Conservation (phyloP, 2,329 filamentous ascomycete species). For the Phialemoniopsis sp. region DNA sequence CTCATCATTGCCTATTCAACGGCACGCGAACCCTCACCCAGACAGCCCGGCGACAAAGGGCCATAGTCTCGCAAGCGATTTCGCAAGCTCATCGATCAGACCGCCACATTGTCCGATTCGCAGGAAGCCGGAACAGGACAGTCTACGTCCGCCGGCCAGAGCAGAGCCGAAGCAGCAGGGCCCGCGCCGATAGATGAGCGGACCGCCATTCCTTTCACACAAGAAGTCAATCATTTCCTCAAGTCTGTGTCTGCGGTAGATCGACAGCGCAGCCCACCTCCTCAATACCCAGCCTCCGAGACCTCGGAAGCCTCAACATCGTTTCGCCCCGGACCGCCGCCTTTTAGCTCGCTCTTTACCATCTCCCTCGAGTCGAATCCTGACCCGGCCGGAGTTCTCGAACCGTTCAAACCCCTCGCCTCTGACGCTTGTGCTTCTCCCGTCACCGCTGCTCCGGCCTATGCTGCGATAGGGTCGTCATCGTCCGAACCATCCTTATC, state of each 20-base stretch:
- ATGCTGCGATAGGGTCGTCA: conserved; percentile 39
- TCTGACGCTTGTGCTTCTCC: conserved; percentile 27
- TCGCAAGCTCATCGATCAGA: conserved; percentile 9
- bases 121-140: conserved; percentile 38
- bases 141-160: conserved; percentile 34
- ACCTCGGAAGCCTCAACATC: conserved; percentile 40
- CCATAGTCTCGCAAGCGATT: conserved; percentile 3
- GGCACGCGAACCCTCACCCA: too few relatives aligned
- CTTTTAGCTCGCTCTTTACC: conserved; percentile 58
- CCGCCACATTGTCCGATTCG: conserved; percentile 45
- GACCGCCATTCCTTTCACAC: conserved; percentile 12
- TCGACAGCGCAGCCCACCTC: conserved; percentile 46
- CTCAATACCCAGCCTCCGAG: conserved; percentile 55
- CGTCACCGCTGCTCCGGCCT: conserved; percentile 47
- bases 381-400: conserved; percentile 24
- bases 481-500: conserved; percentile 28
- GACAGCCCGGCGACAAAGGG: too few relatives aligned
- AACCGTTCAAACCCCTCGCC: conserved; percentile 29
- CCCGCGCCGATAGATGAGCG: conserved; percentile 1
- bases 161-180: conserved; percentile 25
- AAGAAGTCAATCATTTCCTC: neutral
- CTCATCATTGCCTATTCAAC: neutral
- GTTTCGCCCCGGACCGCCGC: conserved; percentile 43
- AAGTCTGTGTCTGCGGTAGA: conserved; percentile 1
- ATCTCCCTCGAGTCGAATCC: conserved; percentile 19